Conservation (phyloP, 2,329 filamentous ascomycete species). For the Xylariaceae sp. region DNA sequence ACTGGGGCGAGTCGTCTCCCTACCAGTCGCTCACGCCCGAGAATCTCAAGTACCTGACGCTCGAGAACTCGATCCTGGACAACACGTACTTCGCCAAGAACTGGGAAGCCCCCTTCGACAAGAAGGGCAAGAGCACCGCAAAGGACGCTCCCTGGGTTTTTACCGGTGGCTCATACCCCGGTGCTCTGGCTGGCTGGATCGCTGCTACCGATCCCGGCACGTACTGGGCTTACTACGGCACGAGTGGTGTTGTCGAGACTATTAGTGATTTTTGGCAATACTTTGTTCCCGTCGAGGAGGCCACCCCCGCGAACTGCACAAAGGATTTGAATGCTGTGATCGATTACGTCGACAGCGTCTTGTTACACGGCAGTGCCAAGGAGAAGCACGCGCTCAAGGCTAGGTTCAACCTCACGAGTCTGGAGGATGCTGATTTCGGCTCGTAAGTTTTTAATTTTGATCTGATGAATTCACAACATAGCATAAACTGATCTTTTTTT, state of each 20-base stretch:
- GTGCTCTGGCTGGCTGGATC: conserved; percentile 52
- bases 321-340: conserved; percentile 48
- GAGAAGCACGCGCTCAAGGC: conserved; percentile 45
- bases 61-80: conserved; percentile 40
- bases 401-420: conserved; percentile 45
- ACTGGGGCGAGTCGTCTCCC: conserved; percentile 40
- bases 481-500: not conserved
- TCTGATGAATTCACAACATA: not conserved
- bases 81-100: conserved; percentile 39
- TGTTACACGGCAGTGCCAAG: conserved; percentile 34
- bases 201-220: conserved; percentile 49
- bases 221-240: conserved; percentile 56
- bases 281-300: conserved; percentile 49
- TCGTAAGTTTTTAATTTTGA: conserved; percentile 22
- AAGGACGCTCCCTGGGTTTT: conserved; percentile 52
- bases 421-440: conserved; percentile 44
- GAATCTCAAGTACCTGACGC: conserved; percentile 38
- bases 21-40: conserved; percentile 33
- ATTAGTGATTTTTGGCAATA: conserved; percentile 53
- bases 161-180: conserved; percentile 53
- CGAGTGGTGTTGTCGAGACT: conserved; percentile 51
- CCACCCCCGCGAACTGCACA: conserved; percentile 55
- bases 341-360: conserved; percentile 46
- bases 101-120: conserved; percentile 48
- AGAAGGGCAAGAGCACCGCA: conserved; percentile 41